These are phyloP conservation scores for Amyloporia xantha DNA, from an alignment of 768 basidiomycete genomes.

Conservation along the genomic window DNA sequence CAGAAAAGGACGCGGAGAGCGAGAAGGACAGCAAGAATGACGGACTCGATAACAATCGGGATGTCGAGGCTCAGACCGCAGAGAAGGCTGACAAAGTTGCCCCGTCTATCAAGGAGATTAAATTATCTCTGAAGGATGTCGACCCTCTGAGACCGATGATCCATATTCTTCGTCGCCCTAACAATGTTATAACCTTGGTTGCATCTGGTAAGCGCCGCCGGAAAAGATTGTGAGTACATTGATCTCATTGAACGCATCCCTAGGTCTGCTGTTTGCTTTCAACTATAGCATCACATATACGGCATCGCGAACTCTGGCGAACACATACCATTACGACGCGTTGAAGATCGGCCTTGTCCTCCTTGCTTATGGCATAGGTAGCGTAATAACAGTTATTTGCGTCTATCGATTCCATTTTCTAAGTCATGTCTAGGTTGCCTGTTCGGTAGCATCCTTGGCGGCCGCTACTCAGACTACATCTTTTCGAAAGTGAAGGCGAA, in stretches of 20 bases:
- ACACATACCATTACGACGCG: conserved; percentile 58
- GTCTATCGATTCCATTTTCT: too few species aligned
- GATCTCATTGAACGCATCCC: too few species aligned
- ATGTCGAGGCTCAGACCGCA: conserved; percentile 16
- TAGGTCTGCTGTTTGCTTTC: conserved; percentile 67
- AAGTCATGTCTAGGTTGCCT: conserved; percentile 34
- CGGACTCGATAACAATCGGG: conserved; percentile 8
- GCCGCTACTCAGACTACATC: conserved; percentile 51
- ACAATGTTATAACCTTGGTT: conserved; percentile 61
- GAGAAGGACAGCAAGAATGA: conserved; percentile 1
- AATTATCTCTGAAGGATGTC: conserved; percentile 60
- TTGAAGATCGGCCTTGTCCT: conserved; percentile 72
- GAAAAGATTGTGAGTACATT: too few species aligned
- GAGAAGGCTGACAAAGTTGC: neutral
- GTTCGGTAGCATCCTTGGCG: conserved; percentile 49
- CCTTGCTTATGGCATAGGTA: conserved; percentile 66
- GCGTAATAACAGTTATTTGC: neutral
- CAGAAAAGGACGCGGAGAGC: neutral
- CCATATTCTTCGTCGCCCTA: conserved; percentile 48
- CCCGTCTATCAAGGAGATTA: conserved; percentile 26
- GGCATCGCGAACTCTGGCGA: conserved; percentile 59
- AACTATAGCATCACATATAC: conserved; percentile 71
- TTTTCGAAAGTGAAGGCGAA: conserved; percentile 33
- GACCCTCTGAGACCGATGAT: conserved; percentile 65
- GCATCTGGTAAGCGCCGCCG: conserved; percentile 47